Evolutionary conservation across 257 asterid species (phyloP).

Genomic region (Pogostemon cablin): DNA sequence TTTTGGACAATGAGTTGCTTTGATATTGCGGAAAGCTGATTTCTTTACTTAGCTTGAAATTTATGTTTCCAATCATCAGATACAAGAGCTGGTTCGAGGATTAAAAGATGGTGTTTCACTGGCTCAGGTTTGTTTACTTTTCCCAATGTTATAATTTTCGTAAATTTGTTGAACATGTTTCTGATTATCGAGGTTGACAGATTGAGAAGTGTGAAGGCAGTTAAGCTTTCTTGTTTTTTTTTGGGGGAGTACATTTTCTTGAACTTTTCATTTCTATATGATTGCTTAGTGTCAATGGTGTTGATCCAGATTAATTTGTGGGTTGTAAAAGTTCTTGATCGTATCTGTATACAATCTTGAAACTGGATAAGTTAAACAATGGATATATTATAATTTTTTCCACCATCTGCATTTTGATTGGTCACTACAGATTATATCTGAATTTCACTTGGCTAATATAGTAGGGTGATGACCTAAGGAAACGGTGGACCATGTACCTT

Average conservation of each 20-base stretch:
- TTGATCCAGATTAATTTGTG: slow-evolving; percentile 20
- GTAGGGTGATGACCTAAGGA: not conserved
- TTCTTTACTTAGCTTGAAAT: slow-evolving; percentile 16
- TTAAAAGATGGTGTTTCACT: slow-evolving; percentile 76
- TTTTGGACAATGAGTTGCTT: slow-evolving; percentile 24
- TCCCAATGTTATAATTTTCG: slow-evolving; percentile 42
- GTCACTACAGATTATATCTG: not conserved
- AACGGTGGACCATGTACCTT: not conserved
- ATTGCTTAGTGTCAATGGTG: not conserved
- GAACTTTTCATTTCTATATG: slow-evolving; percentile 30
- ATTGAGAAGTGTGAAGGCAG: slow-evolving; percentile 40
- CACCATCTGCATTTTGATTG: slow-evolving; percentile 27
- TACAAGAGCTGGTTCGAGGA: slow-evolving; percentile 84
- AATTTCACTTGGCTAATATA: no score
- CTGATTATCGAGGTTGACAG: slow-evolving; percentile 41
- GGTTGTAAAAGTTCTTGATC: slow-evolving; percentile 27
- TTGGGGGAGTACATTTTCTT: slow-evolving; percentile 44
- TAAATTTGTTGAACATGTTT: slow-evolving; percentile 27
- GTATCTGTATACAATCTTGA: slow-evolving; percentile 18
- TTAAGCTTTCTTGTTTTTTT: slow-evolving; percentile 23
- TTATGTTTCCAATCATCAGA: slow-evolving; percentile 54
- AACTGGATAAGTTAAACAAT: slow-evolving; percentile 20
- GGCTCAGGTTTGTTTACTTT: slow-evolving; percentile 91
- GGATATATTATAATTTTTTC: slow-evolving; percentile 1
- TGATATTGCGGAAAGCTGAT: slow-evolving; percentile 26